Percentiles rank a stretch among this genome's conserved stretches.
Conservation (phyloP, 192 early-diverging fungal species). For the Gamsiella multidivaricata region DNA sequence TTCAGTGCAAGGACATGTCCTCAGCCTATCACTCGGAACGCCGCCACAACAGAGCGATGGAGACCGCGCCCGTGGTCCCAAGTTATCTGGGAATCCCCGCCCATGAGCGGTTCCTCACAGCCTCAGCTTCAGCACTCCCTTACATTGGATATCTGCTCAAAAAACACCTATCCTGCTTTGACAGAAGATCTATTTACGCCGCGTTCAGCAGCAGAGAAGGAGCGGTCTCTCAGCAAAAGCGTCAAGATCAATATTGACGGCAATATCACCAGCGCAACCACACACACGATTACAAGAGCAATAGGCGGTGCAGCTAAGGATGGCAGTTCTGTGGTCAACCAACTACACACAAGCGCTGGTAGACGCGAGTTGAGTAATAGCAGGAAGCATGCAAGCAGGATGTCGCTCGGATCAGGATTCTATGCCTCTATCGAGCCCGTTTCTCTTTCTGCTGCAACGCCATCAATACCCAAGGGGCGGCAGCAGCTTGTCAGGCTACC, state of each 20-base stretch:
- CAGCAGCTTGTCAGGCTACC: conserved; percentile 30
- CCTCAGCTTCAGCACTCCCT: conserved; percentile 7
- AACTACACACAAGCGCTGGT: not conserved
- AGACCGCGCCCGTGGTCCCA: conserved; percentile 43
- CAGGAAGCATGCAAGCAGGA: conserved; percentile 13
- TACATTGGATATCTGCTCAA: not conserved
- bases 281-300: not conserved
- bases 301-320: not conserved
- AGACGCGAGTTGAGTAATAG: conserved; percentile 28
- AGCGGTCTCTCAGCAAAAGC: conserved; percentile 15
- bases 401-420: conserved; percentile 38
- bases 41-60: not conserved
- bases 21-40: not conserved
- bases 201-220: not conserved
- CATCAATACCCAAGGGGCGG: conserved; percentile 18
- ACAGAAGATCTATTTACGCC: conserved; percentile 27
- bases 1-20: conserved; percentile 5
- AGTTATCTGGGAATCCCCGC: conserved; percentile 46
- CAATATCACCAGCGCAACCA: not conserved
- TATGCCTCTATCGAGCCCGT: conserved; percentile 42
- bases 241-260: conserved; percentile 38
- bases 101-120: not conserved
- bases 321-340: not conserved
- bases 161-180: conserved; percentile 16
- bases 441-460: conserved; percentile 20